Base-by-base conservation (phyloP, 2,329 filamentous ascomycete genomes). In the Pyrenochaeta sp. region DNA sequence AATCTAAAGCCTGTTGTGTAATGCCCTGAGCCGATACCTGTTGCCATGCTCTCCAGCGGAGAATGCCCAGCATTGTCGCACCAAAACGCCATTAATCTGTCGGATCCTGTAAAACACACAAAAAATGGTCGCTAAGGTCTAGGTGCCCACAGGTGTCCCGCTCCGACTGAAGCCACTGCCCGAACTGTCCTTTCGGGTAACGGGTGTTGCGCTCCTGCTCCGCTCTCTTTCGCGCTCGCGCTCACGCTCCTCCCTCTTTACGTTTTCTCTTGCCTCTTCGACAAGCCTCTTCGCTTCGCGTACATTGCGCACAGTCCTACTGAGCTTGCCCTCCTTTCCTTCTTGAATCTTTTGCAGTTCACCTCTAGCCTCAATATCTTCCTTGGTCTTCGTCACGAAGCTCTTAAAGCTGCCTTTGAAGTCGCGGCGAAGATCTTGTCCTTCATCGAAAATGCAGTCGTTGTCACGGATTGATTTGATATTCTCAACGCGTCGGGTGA, bases 401-500 rank as follows among this genome's bases (percentile, higher is more conserved):
- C 64, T 66, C 50, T 75, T 75, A 6, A 76, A 64, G 2, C 67
- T 69, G 21, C 64, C 63, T 49, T 74, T 75, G 15, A 74, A 49
- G 17, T 67, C 68, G 10, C 60, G 53, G 23, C 64, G 60, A 37
- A 68, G 30, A 49, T 60, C 58, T 33, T 71, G 60, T 29, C 69
- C 59, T 39, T 71, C 62, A 49, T 74, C 67, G 46, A 71, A 72
- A 4, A 74, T 66, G 50, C 60, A 62, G 46, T 74, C 70, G 52
- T 62, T 68, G 42, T 73, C 68, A 48, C 69, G 65, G 47, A 71
- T 71, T 20, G 72, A 71, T 47, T 76, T 75, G 7, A 73, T 70
- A 47, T 79, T 76, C 50, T 83, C 81, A 21, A 83, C 80, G 29
- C 80, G 74, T 11, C 80, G 73, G 0, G 77, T 82, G 11, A 83